Conservation (phyloP, 768 basidiomycete species). For the Butyriboletus loyo region DNA sequence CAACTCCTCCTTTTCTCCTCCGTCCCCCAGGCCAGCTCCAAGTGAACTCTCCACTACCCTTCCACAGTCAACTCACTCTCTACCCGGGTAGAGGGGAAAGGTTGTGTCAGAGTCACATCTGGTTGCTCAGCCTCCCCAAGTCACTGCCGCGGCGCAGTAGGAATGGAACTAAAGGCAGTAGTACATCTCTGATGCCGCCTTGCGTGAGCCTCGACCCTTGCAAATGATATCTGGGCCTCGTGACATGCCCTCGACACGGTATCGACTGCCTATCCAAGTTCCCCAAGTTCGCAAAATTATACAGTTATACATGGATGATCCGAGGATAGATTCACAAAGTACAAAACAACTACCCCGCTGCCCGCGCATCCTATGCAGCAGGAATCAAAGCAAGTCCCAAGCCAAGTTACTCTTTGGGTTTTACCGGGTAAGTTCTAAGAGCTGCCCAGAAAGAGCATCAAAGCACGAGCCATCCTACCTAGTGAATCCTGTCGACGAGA, state of each 20-base stretch:
- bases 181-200: too few relatives aligned
- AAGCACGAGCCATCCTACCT: slow-evolving; percentile 84
- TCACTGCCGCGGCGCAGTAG: too few relatives aligned
- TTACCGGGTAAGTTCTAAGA: slow-evolving; percentile 89
- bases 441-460: slow-evolving; percentile 86
- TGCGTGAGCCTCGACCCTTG: too few relatives aligned
- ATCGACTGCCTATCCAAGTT: slow-evolving; percentile 76
- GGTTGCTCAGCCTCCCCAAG: too few relatives aligned
- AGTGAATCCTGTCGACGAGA: slow-evolving; percentile 80
- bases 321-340: slow-evolving; percentile 87
- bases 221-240: too few relatives aligned
- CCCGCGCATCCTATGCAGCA: slow-evolving; percentile 77
- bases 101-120: too few relatives aligned
- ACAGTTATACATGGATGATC: slow-evolving; percentile 96
- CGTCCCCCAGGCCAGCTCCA: too few relatives aligned
- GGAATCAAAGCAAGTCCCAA: slow-evolving; percentile 88
- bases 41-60: too few relatives aligned
- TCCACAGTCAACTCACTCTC: too few relatives aligned
- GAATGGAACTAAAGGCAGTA: too few relatives aligned
- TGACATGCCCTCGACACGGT: slow-evolving; percentile 79
- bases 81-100: too few relatives aligned
- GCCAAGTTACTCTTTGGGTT: slow-evolving; percentile 82
- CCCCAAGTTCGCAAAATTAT: slow-evolving; percentile 84
- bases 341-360: slow-evolving; percentile 53
- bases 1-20: too few relatives aligned